These are phyloP conservation scores for Curvularia sp. DNA, from an alignment of 2,329 filamentous ascomycete genomes.

Conservation along the genomic window DNA sequence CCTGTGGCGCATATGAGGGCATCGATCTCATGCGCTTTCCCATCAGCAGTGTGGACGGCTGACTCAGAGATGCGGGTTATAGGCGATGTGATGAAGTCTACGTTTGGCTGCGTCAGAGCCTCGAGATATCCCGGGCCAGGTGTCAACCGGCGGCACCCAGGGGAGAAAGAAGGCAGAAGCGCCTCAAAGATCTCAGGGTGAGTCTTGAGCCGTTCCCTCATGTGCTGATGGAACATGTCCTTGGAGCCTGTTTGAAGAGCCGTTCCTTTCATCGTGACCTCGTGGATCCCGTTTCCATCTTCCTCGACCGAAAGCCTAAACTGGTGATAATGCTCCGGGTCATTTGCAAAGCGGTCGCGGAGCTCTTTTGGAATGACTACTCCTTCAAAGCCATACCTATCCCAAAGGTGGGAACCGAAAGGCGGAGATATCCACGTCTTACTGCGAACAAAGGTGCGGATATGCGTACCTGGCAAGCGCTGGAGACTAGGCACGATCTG, in stretches of 20 bases:
- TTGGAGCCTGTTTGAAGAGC: slow-evolving; percentile 48
- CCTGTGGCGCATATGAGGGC: slow-evolving; percentile 56
- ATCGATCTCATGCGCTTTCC: slow-evolving; percentile 50
- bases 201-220: slow-evolving; percentile 49
- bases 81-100: slow-evolving; percentile 44
- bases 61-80: slow-evolving; percentile 48
- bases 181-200: slow-evolving; percentile 52
- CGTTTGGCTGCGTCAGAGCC: slow-evolving; percentile 53
- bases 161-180: slow-evolving; percentile 53
- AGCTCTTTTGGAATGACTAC: slow-evolving; percentile 37
- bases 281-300: slow-evolving; percentile 43
- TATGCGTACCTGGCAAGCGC: slow-evolving; percentile 39
- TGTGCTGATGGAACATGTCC: slow-evolving; percentile 50
- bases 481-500: slow-evolving; percentile 53
- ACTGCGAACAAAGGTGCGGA: slow-evolving; percentile 44
- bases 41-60: slow-evolving; percentile 53
- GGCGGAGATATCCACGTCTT: slow-evolving; percentile 48
- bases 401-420: slow-evolving; percentile 40
- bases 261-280: slow-evolving; percentile 46
- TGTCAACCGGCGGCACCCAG: slow-evolving; percentile 58
- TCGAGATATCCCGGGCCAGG: slow-evolving; percentile 62
- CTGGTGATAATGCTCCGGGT: slow-evolving; percentile 41
- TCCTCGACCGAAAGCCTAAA: slow-evolving; percentile 45
- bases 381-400: slow-evolving; percentile 46
- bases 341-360: slow-evolving; percentile 33